Evolutionary conservation across 768 basidiomycete genomes (phyloP).

Genomic region (Austroboletus eburneus): DNA sequence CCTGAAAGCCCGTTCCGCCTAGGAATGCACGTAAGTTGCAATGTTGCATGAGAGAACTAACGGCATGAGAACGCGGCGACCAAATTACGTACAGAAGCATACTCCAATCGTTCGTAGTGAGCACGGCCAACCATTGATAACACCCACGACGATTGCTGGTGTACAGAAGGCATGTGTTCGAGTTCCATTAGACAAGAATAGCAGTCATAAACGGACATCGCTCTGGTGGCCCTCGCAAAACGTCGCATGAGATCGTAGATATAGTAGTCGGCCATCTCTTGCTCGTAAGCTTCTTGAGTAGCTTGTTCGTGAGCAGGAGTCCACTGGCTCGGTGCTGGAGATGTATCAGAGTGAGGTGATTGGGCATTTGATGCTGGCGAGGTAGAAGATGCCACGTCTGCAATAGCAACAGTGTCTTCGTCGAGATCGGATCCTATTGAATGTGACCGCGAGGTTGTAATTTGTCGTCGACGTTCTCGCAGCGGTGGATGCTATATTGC

Average conservation of each 20-base stretch:
- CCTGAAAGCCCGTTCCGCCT: constrained; percentile 91
- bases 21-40: constrained; percentile 19
- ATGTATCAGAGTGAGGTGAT: constrained; percentile 62
- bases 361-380: constrained; percentile 56
- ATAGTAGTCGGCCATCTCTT: constrained; percentile 75
- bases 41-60: constrained; percentile 13
- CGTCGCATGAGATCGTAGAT: constrained; percentile 76
- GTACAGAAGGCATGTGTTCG: constrained; percentile 66
- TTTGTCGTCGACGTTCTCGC: constrained; percentile 59
- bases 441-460: constrained; percentile 50
- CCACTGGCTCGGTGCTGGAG: constrained; percentile 59
- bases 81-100: constrained; percentile 66
- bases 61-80: constrained; percentile 6
- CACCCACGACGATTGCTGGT: constrained; percentile 74
- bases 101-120: constrained; percentile 87
- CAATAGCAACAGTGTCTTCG: constrained; percentile 48
- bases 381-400: constrained; percentile 53
- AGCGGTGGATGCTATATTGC: constrained; percentile 29
- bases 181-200: constrained; percentile 70
- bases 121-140: constrained; percentile 81
- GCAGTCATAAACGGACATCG: constrained; percentile 73
- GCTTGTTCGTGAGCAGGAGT: constrained; percentile 65
- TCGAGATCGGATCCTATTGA: constrained; percentile 71
- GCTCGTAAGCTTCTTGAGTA: constrained; percentile 67
- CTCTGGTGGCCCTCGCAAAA: constrained; percentile 77